Evolutionary conservation across 2,329 filamentous ascomycete species (phyloP).

Genomic region (Beauveria sp.): DNA sequence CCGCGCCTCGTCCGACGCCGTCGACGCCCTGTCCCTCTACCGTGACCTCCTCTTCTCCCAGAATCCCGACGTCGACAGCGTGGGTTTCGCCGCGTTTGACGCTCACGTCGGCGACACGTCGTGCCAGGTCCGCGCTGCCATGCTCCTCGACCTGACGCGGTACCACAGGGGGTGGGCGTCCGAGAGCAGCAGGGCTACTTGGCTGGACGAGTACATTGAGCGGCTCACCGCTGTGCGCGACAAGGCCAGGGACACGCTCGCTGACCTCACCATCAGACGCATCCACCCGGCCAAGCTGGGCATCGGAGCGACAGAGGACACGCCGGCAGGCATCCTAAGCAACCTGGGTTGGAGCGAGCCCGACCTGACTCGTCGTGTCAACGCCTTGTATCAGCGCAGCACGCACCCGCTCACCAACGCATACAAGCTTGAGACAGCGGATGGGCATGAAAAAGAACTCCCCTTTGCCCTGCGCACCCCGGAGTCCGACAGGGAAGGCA

Average conservation of each 20-base stretch:
- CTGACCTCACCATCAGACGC: background rate
- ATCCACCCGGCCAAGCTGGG: background rate
- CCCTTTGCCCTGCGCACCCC: background rate
- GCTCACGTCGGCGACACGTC: background rate
- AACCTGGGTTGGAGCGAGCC: background rate
- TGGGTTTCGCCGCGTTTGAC: background rate
- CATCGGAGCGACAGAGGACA: background rate
- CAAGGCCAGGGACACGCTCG: background rate
- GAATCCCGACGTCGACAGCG: background rate
- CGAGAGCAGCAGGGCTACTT: background rate
- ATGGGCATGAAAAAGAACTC: background rate
- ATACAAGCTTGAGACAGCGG: background rate
- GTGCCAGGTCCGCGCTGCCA: background rate
- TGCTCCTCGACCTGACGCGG: background rate
- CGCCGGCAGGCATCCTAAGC: background rate
- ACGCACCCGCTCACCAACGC: background rate
- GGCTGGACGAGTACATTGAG: background rate
- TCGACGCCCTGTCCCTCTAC: background rate
- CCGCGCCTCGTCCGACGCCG: background rate
- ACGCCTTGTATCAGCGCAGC: background rate
- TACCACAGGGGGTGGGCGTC: background rate
- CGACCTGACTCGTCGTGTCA: background rate
- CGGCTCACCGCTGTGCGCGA: background rate
- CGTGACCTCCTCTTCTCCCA: background rate
- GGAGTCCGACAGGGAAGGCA: background rate